Conservation (phyloP, 2,329 filamentous ascomycete species). For the Acephala macrosclerotiorum region DNA sequence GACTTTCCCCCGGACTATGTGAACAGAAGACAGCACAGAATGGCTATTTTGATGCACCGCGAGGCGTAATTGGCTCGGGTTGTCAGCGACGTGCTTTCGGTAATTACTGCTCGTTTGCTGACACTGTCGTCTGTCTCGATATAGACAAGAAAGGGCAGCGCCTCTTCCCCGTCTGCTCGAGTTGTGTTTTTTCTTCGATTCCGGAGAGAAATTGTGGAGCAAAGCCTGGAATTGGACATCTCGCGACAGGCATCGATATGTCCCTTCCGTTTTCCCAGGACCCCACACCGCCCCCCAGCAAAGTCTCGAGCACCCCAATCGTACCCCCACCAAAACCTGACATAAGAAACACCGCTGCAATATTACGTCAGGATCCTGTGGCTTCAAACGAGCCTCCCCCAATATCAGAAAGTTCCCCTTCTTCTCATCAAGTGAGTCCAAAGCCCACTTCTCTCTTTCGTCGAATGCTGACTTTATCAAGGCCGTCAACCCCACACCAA, state of each 20-base stretch:
- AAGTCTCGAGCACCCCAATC: background rate
- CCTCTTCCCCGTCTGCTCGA: background rate
- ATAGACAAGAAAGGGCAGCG: background rate
- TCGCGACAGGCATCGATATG: background rate
- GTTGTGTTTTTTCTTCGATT: background rate
- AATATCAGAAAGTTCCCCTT: background rate
- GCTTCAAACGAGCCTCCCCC: background rate
- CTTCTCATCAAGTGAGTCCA: background rate
- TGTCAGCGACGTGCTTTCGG: background rate
- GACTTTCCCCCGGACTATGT: background rate
- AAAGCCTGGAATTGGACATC: background rate
- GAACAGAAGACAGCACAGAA: background rate
- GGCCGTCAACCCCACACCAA: background rate
- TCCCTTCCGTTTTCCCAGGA: background rate
- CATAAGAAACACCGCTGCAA: background rate
- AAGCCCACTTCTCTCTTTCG: background rate
- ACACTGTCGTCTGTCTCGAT: background rate
- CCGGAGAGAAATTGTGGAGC: background rate
- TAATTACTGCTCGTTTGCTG: background rate
- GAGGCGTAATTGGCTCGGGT: background rate
- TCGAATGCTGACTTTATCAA: slow-evolving; percentile 1
- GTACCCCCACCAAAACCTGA: background rate
- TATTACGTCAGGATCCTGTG: background rate
- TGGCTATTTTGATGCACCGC: background rate
- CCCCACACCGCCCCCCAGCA: background rate